A percentile compares a stretch with the other conserved stretches of the same genome.
Evolutionary conservation across 257 asterid genomes (phyloP).

Genomic region (Rehmannia glutinosa): DNA sequence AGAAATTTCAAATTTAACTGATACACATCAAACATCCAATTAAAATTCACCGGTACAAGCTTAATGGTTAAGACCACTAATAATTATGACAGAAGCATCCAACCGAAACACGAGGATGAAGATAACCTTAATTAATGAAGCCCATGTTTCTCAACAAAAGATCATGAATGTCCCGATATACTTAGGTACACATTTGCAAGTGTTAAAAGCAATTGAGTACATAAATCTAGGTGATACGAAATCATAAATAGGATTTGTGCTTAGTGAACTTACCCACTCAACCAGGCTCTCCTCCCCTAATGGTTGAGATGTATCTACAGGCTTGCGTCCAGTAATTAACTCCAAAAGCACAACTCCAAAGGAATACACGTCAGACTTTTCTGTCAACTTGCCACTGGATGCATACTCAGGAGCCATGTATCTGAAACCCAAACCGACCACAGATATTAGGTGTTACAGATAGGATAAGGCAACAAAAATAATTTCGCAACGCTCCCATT

Average conservation of each 20-base stretch:
- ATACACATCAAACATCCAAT: too few species aligned
- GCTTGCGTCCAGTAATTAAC: constrained; percentile 84
- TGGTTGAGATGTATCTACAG: constrained; percentile 91
- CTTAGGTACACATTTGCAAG: too few species aligned
- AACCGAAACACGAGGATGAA: too few species aligned
- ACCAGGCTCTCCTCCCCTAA: constrained; percentile 90
- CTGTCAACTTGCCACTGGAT: constrained; percentile 88
- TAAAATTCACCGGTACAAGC: too few species aligned
- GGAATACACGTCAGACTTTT: constrained; percentile 80
- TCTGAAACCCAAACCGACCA: constrained; percentile 37
- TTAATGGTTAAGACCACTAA: too few species aligned
- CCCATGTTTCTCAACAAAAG: too few species aligned
- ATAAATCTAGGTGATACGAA: too few species aligned
- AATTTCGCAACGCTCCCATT: neutral
- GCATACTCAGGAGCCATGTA: constrained; percentile 99
- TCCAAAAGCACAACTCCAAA: constrained; percentile 93
- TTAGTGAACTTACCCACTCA: constrained; percentile 74
- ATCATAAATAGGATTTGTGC: neutral
- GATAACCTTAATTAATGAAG: too few species aligned
- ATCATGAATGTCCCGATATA: too few species aligned
- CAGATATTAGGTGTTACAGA: neutral
- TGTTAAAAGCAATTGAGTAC: too few species aligned
- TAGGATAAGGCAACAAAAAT: neutral
- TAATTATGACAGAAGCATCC: too few species aligned
- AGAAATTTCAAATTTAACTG: too few species aligned